phyloP scores from a whole-genome alignment of 768 basidiomycete species.

The Amanita jacksonii region DNA sequence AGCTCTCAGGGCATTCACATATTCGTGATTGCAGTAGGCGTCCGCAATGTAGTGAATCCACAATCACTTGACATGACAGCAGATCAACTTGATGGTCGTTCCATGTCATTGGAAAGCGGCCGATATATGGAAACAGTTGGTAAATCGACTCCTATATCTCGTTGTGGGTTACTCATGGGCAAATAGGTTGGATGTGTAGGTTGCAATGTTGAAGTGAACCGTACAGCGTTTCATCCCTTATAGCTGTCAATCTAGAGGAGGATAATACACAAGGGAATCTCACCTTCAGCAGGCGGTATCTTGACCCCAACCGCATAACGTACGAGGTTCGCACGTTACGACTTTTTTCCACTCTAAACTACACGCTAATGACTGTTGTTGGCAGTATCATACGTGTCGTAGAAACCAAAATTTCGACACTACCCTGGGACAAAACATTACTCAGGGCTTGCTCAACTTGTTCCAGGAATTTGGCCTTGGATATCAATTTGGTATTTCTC shows the following conservation, averaged over 20 bases:
- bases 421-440: slow-evolving; percentile 38
- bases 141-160: slow-evolving; percentile 17
- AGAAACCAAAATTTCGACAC: slow-evolving; percentile 58
- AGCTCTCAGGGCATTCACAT: slow-evolving; percentile 50
- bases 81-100: slow-evolving; percentile 64
- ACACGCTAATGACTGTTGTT: background rate
- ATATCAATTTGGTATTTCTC: slow-evolving; percentile 59
- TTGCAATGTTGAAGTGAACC: slow-evolving; percentile 2
- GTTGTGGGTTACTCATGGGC: slow-evolving; percentile 10
- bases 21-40: slow-evolving; percentile 68
- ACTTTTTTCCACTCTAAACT: background rate
- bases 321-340: slow-evolving; percentile 45
- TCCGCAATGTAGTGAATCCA: background rate
- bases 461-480: slow-evolving; percentile 52
- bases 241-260: slow-evolving; percentile 40
- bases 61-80: background rate
- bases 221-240: background rate
- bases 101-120: slow-evolving; percentile 75
- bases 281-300: slow-evolving; percentile 60
- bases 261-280: slow-evolving; percentile 37
- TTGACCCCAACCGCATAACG: slow-evolving; percentile 72
- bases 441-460: slow-evolving; percentile 41
- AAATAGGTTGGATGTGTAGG: slow-evolving; percentile 56
- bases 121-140: slow-evolving; percentile 92
- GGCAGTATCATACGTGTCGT: slow-evolving; percentile 56